A percentile compares a stretch with the other conserved stretches of the same genome.
phyloP scores from a whole-genome alignment of 2,329 filamentous ascomycete genomes.

The Alternaria gaisen region DNA sequence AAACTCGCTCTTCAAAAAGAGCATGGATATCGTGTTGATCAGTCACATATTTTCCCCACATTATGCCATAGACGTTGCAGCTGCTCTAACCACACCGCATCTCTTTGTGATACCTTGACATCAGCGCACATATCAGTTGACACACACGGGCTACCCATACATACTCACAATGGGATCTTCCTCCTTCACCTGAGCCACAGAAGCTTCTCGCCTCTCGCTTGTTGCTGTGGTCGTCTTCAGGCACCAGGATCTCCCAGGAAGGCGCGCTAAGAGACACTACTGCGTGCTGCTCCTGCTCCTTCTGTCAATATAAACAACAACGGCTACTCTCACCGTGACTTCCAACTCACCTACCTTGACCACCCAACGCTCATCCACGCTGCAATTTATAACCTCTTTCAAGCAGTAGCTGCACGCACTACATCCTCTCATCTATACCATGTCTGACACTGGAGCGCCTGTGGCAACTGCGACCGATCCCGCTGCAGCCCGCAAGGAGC shows the following conservation, averaged over 20 bases:
- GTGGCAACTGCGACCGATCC: conserved; percentile 19
- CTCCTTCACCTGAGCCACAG: conserved; percentile 2
- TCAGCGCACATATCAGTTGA: neutral
- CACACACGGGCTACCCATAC: neutral
- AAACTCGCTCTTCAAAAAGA: neutral
- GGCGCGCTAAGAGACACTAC: conserved; percentile 12
- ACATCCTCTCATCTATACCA: conserved; percentile 15
- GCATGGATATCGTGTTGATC: neutral
- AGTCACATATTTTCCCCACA: neutral
- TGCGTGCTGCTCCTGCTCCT: conserved; percentile 15
- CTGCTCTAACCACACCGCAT: neutral
- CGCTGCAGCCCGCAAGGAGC: conserved; percentile 33
- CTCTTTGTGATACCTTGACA: neutral
- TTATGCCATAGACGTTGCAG: neutral
- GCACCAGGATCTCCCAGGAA: conserved; percentile 2
- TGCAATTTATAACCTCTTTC: neutral
- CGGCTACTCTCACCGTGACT: neutral
- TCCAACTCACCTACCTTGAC: neutral
- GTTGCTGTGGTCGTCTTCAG: conserved; percentile 6
- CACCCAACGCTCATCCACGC: neutral
- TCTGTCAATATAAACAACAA: conserved; percentile 16
- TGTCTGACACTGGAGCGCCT: conserved; percentile 32
- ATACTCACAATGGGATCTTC: conserved; percentile 10
- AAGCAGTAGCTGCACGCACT: neutral
- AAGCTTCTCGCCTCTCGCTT: conserved; percentile 10